These are phyloP conservation scores for Phytophthora europaea DNA, from an alignment of 352 stramenopile genomes.

Conservation along the genomic window DNA sequence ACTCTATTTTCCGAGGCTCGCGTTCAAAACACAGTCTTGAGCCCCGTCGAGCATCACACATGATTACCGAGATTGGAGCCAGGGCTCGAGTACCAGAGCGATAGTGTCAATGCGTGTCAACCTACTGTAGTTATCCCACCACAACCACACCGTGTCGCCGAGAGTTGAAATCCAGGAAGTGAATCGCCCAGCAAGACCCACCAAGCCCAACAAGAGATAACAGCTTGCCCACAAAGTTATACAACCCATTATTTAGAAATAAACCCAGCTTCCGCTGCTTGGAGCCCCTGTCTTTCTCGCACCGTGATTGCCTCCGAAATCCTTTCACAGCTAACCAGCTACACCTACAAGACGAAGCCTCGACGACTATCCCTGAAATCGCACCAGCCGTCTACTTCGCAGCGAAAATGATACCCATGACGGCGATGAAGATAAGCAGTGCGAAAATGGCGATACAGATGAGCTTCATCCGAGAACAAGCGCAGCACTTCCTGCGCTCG, in stretches of 20 bases:
- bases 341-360: slow-evolving; percentile 22
- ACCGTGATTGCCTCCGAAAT: background rate
- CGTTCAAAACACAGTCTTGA: slow-evolving; percentile 43
- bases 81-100: slow-evolving; percentile 16
- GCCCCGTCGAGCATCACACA: slow-evolving; percentile 50
- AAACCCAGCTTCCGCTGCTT: slow-evolving; percentile 25
- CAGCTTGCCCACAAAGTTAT: slow-evolving; percentile 10
- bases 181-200: background rate
- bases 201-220: background rate
- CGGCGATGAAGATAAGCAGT: slow-evolving; percentile 64
- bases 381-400: slow-evolving; percentile 35
- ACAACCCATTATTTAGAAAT: slow-evolving; percentile 40
- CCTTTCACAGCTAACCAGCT: background rate
- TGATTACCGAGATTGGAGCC: slow-evolving; percentile 55
- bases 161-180: background rate
- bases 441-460: slow-evolving; percentile 70
- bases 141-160: background rate
- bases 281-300: background rate
- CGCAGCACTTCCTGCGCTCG: slow-evolving; percentile 73
- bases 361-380: slow-evolving; percentile 8
- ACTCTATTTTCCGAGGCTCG: slow-evolving; percentile 54
- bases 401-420: slow-evolving; percentile 62
- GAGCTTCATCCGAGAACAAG: slow-evolving; percentile 73
- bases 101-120: slow-evolving; percentile 11
- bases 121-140: background rate